Evolutionary conservation across 2,329 filamentous ascomycete species (phyloP), one percentile per base, ranked within the genome.

Genomic region (Podosphaera leucotricha): DNA sequence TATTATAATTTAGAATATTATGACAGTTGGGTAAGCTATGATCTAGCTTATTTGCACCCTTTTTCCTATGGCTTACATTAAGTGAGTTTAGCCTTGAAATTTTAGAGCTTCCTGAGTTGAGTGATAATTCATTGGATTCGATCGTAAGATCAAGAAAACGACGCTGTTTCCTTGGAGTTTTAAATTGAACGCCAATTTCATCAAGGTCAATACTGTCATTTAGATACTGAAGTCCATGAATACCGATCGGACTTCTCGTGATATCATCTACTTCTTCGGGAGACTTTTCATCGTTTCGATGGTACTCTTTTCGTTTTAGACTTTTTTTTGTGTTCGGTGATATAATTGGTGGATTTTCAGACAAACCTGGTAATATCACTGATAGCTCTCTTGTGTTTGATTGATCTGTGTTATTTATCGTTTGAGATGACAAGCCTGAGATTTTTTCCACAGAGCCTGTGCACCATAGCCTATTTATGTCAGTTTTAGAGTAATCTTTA

Each of bases 201-300:
- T 60, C 58, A 10, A 61, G 50, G 46, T 61, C 58, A 20, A 60
- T 50, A 42, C 56, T 59, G 8, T 60, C 57, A 16, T 44, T 43
- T n/a, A 53, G 39, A 36, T 44, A 26, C 15, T 39, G 33, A 15
- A 57, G 38, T 13, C 38, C 44, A 6, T 48, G 44, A n/a, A 53
- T 44, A 11, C 46, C 48, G 26, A 54, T 47, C 8, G 57, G 57
- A 43, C 56, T 58, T 41, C 55, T 58, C 19, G 46, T 45, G 20
- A 53, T 45, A 0, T 28, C 28, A 41, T 59, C 57, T 26, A 47
- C 24, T 35, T 59, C 42, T 42, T 51, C 53, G 5, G 49, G 33
- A 35, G 38, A 13, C 2, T 28, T 26, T 7, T n/a, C 37, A 16
- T 10, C 15, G 3, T 22, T 13, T 2, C 18, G 3, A 13, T 33